Percentiles rank a stretch among this genome's conserved stretches.
Evolutionary conservation across 208 protist species (phyloP).

Genomic region (Entamoeba moshkovskii): DNA sequence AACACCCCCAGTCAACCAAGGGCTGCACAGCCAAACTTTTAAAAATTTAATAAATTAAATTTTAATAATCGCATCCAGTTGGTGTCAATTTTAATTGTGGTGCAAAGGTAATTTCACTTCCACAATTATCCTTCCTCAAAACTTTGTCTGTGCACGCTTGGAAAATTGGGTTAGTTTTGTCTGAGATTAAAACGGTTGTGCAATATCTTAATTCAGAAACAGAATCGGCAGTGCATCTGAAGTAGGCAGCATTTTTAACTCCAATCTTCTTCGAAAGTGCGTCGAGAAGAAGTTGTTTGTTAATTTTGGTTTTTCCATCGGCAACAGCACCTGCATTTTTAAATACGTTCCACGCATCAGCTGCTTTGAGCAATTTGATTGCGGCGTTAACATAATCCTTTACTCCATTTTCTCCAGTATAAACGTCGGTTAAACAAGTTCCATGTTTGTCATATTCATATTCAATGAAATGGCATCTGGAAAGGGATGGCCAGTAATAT

Average conservation of each 20-base stretch:
- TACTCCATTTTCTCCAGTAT: background rate
- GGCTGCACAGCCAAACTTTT: no score
- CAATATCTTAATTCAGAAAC: background rate
- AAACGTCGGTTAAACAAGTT: background rate
- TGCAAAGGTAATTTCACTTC: background rate
- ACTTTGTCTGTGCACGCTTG: background rate
- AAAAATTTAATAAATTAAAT: background rate
- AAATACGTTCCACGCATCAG: background rate
- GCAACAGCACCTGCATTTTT: background rate
- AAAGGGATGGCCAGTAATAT: background rate
- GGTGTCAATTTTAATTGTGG: background rate
- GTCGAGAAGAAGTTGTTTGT: background rate
- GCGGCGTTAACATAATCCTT: background rate
- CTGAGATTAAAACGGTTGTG: background rate
- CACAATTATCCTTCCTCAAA: background rate
- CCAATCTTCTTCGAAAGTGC: background rate
- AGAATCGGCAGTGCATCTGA: background rate
- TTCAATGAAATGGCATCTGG: background rate
- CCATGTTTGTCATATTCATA: background rate
- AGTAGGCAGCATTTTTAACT: background rate
- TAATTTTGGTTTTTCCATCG: background rate
- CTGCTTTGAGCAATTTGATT: background rate
- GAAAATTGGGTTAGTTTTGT: background rate
- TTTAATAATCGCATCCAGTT: background rate
- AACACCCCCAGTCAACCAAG: no score